phyloP scores from a whole-genome alignment of 768 basidiomycete genomes.

The Russula foetens region DNA sequence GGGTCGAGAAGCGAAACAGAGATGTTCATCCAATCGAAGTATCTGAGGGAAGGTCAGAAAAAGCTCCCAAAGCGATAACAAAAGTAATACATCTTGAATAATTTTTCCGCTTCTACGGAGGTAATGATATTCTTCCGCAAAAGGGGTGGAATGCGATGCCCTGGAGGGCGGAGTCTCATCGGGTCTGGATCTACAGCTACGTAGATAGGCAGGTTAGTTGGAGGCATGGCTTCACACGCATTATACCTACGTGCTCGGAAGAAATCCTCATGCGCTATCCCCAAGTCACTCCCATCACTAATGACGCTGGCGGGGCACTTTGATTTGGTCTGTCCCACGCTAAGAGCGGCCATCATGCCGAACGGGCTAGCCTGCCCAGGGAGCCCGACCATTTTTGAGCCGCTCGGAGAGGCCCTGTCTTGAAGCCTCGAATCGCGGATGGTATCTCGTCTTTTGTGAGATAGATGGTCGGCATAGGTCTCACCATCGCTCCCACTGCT shows the following conservation, averaged over 20 bases:
- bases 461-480: conserved; percentile 31
- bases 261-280: conserved; percentile 57
- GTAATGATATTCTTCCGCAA: conserved; percentile 20
- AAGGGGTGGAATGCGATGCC: conserved; percentile 13
- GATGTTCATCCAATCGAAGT: conserved; percentile 67
- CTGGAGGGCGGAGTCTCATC: conserved; percentile 9
- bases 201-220: background rate
- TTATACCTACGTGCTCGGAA: conserved; percentile 39
- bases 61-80: background rate
- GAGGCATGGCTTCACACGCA: background rate
- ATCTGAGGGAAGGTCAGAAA: conserved; percentile 12
- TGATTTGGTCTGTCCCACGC: conserved; percentile 34
- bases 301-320: conserved; percentile 18
- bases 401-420: conserved; percentile 25
- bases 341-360: conserved; percentile 66
- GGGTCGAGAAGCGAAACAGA: conserved; percentile 81
- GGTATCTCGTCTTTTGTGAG: conserved; percentile 32
- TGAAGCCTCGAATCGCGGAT: conserved; percentile 14
- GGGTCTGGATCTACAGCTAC: conserved; percentile 11
- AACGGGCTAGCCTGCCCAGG: conserved; percentile 59
- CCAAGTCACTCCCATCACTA: conserved; percentile 25
- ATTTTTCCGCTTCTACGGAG: conserved; percentile 16
- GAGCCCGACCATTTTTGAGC: conserved; percentile 46
- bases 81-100: conserved; percentile 19
- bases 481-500: conserved; percentile 23